phyloP scores from a whole-genome alignment of 2,329 filamentous ascomycete genomes.

The Herpotrichia juniperi region DNA sequence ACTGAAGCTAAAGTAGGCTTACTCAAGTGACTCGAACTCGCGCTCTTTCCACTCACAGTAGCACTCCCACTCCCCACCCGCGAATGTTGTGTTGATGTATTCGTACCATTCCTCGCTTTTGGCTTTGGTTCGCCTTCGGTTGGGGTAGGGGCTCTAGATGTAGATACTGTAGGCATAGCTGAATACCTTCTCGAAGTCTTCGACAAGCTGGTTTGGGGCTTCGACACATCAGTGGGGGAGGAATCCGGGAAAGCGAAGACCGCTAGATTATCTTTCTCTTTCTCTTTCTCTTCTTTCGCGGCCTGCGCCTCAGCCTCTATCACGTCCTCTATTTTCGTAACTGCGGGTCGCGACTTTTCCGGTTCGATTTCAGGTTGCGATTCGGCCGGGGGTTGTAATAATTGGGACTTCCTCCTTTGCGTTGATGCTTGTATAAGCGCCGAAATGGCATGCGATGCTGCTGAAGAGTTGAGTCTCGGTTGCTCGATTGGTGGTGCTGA shows the following conservation, averaged over 20 bases:
- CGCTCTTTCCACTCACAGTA: conserved; percentile 25
- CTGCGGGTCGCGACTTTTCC: conserved; percentile 10
- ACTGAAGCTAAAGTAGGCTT: conserved; percentile 22
- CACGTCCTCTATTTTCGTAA: conserved; percentile 11
- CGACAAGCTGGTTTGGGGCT: conserved; percentile 34
- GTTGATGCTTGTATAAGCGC: conserved; percentile 39
- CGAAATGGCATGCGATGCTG: conserved; percentile 40
- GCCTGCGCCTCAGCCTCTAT: not conserved
- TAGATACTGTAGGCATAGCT: conserved; percentile 27
- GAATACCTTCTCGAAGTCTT: conserved; percentile 42
- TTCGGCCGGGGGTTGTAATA: not conserved
- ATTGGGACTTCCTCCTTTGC: conserved; percentile 27
- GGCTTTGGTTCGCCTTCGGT: conserved; percentile 19
- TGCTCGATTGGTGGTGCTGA: conserved; percentile 18
- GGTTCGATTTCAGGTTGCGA: not conserved
- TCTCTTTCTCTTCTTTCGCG: conserved; percentile 12
- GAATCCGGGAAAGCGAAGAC: conserved; percentile 48
- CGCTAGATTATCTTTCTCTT: conserved; percentile 35
- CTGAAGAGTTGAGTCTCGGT: conserved; percentile 29
- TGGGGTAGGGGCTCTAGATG: no score
- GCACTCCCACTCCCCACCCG: conserved; percentile 29
- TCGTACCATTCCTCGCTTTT: conserved; percentile 19
- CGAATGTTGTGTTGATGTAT: conserved; percentile 29
- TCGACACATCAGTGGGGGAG: conserved; percentile 30
- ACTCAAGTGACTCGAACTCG: conserved; percentile 17